phyloP scores from a whole-genome alignment of 2,329 filamentous ascomycete genomes.

The Lachnellula hyalina region DNA sequence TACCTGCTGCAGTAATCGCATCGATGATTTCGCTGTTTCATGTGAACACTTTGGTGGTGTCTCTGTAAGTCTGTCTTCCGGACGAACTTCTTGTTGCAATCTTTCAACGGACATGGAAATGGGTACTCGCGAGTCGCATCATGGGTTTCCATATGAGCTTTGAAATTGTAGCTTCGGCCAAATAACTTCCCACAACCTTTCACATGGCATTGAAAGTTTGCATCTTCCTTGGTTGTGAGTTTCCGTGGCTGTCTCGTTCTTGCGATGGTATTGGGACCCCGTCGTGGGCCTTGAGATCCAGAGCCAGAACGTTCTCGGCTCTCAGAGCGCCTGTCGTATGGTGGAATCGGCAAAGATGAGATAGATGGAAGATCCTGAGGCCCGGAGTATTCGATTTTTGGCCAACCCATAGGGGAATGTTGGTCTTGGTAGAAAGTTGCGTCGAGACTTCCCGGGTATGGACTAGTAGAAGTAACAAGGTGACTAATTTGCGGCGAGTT shows the following conservation, averaged over 20 bases:
- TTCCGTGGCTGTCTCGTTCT: slow-evolving; percentile 38
- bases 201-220: slow-evolving; percentile 63
- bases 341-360: slow-evolving; percentile 23
- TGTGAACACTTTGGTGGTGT: slow-evolving; percentile 63
- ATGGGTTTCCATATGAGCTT: slow-evolving; percentile 80
- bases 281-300: slow-evolving; percentile 16
- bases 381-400: slow-evolving; percentile 26
- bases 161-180: slow-evolving; percentile 80
- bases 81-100: slow-evolving; percentile 72
- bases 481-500: slow-evolving; percentile 24
- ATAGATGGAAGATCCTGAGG: slow-evolving; percentile 25
- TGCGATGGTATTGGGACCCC: slow-evolving; percentile 20
- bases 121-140: slow-evolving; percentile 67
- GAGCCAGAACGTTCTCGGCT: slow-evolving; percentile 19
- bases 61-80: slow-evolving; percentile 72
- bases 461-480: slow-evolving; percentile 18
- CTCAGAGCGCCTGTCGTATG: slow-evolving; percentile 25
- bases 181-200: slow-evolving; percentile 73
- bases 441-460: slow-evolving; percentile 28
- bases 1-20: slow-evolving; percentile 66
- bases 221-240: slow-evolving; percentile 61
- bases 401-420: slow-evolving; percentile 20
- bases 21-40: slow-evolving; percentile 63
- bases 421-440: slow-evolving; percentile 26
- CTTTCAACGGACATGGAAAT: slow-evolving; percentile 58